Conservation (phyloP, 345 rosid species). For the Eucalyptus sp. region DNA sequence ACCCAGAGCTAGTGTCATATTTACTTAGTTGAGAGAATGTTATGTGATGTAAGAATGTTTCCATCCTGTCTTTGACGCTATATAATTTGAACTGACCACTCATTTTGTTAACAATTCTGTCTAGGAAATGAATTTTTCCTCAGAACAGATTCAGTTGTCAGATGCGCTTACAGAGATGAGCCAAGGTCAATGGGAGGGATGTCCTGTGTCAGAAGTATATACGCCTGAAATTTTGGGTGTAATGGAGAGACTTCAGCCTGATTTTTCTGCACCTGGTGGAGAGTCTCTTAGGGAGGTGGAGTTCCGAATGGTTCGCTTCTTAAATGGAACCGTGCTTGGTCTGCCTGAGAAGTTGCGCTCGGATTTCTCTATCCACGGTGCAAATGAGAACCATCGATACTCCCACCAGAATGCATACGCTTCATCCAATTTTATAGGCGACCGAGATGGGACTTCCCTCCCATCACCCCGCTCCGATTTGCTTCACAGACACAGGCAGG, state of each 20-base stretch:
- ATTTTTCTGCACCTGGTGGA: conserved; percentile 82
- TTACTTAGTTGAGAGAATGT: neutral
- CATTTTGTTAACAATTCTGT: conserved; percentile 3
- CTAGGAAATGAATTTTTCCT: conserved; percentile 75
- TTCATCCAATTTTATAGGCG: conserved; percentile 18
- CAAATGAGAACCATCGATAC: neutral
- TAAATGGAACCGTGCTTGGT: conserved; percentile 47
- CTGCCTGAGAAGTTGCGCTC: conserved; percentile 58
- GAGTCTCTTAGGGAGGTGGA: conserved; percentile 93
- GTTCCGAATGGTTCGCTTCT: conserved; percentile 82
- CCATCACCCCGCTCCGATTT: conserved; percentile 44
- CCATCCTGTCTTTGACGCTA: neutral
- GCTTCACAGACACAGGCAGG: conserved; percentile 56
- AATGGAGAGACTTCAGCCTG: conserved; percentile 73
- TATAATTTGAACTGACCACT: neutral
- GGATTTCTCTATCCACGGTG: conserved; percentile 33
- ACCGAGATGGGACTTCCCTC: conserved; percentile 38
- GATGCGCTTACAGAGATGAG: conserved; percentile 75
- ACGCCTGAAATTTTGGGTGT: conserved; percentile 49
- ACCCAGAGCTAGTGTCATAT: neutral
- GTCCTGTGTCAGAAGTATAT: conserved; percentile 45
- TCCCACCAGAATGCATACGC: neutral
- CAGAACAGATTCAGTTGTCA: conserved; percentile 54
- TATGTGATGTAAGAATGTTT: neutral
- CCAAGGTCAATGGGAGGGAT: conserved; percentile 83